Conservation (phyloP, 345 rosid genomes). For the Brassica carinata region DNA sequence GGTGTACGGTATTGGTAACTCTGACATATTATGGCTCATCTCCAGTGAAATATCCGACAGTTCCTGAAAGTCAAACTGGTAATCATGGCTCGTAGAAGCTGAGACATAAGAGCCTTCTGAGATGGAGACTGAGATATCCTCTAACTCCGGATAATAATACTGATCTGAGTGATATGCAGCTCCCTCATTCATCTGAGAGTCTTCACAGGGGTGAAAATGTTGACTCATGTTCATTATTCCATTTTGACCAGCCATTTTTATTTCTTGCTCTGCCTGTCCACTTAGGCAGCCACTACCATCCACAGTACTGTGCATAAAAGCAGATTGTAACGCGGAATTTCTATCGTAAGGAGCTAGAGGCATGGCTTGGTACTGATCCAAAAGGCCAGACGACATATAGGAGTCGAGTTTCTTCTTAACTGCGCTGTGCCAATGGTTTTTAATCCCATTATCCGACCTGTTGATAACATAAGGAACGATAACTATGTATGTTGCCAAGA, state of each 20-base stretch:
- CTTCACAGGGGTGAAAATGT: constrained; percentile 49
- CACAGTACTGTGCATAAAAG: constrained; percentile 55
- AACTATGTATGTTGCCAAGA: neutral
- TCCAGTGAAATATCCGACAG: constrained; percentile 54
- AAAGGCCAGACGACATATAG: constrained; percentile 82
- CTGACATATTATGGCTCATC: constrained; percentile 53
- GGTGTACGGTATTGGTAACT: constrained; percentile 44
- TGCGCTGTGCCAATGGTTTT: constrained; percentile 99
- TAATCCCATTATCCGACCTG: constrained; percentile 98
- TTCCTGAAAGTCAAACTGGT: constrained; percentile 55
- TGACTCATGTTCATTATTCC: constrained; percentile 44
- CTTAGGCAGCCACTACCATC: constrained; percentile 57
- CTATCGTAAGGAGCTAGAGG: constrained; percentile 66
- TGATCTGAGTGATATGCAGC: constrained; percentile 66
- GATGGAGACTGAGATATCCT: constrained; percentile 57
- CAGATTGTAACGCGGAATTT: constrained; percentile 52
- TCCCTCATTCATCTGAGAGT: constrained; percentile 51
- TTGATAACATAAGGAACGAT: constrained; percentile 37
- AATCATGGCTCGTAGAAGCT: constrained; percentile 49
- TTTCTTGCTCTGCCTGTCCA: constrained; percentile 52
- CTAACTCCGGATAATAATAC: constrained; percentile 54
- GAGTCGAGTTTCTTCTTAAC: constrained; percentile 97
- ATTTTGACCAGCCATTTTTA: constrained; percentile 58
- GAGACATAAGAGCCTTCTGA: constrained; percentile 61
- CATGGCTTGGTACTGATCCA: constrained; percentile 79